A percentile compares a stretch with the other conserved stretches of the same genome.
These are phyloP conservation scores for Trichophyton mentagrophytes DNA, from an alignment of 2,329 filamentous ascomycete species.

Conservation along the genomic window DNA sequence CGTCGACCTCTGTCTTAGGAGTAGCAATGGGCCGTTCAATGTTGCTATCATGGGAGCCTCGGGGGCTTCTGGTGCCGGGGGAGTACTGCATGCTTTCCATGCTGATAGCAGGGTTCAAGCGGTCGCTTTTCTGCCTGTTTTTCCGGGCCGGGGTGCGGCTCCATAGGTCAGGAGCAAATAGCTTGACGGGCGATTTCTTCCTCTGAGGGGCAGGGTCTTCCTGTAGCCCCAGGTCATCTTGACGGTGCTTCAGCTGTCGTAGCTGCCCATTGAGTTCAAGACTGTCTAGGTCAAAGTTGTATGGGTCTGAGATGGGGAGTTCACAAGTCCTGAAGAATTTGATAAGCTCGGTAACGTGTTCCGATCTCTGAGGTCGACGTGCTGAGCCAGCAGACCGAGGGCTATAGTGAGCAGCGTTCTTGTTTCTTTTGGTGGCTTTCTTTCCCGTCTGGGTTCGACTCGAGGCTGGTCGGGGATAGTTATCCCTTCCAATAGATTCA, in stretches of 20 bases:
- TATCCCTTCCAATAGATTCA: neutral
- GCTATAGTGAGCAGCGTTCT: slow-evolving; percentile 6
- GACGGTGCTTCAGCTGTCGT: neutral
- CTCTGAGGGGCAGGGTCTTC: neutral
- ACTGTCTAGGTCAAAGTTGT: neutral
- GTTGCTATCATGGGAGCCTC: neutral
- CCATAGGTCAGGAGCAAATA: slow-evolving; percentile 3
- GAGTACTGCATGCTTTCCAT: neutral
- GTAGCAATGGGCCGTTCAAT: neutral
- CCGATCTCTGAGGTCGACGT: slow-evolving; percentile 20
- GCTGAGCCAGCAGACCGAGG: slow-evolving; percentile 24
- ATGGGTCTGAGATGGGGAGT: slow-evolving; percentile 11
- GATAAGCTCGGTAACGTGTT: slow-evolving; percentile 25
- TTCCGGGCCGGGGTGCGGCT: neutral
- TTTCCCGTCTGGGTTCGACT: neutral
- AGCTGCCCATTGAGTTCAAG: neutral
- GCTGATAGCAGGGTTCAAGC: neutral
- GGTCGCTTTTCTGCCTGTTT: neutral
- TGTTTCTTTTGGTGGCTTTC: neutral
- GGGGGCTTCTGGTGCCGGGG: neutral
- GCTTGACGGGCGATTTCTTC: neutral
- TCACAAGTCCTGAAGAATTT: slow-evolving; percentile 26
- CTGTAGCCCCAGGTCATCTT: neutral
- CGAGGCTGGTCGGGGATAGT: neutral
- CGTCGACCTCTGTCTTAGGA: slow-evolving; percentile 7